phyloP scores from a whole-genome alignment of 192 early-diverging fungal genomes.

The Backusella tarrabulga region DNA sequence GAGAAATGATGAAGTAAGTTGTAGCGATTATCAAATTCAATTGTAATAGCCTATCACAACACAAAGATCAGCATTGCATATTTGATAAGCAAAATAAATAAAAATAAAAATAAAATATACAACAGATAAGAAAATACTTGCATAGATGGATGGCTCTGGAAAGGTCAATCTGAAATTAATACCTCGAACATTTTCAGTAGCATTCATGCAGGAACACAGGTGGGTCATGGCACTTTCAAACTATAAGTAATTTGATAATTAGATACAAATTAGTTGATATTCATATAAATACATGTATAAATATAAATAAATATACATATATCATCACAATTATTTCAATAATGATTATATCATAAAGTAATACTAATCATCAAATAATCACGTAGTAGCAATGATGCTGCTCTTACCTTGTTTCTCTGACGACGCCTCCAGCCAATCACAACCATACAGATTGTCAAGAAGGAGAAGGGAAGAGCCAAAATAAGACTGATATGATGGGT shows the following conservation, averaged over 20 bases:
- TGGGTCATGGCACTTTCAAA: conserved; percentile 29
- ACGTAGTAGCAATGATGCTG: too few relatives aligned
- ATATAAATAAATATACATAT: background rate
- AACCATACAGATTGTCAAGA: conserved; percentile 1
- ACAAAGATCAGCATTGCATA: background rate
- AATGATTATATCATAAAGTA: too few relatives aligned
- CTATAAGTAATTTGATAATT: conserved; percentile 5
- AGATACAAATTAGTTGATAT: background rate
- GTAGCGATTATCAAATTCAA: conserved; percentile 30
- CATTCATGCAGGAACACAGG: conserved; percentile 33
- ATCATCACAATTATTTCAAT: too few relatives aligned
- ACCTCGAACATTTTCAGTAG: conserved; percentile 35
- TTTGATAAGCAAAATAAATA: background rate
- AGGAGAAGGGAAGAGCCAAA: conserved; percentile 10
- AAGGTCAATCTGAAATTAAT: conserved; percentile 29
- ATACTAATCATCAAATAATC: too few relatives aligned
- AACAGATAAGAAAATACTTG: background rate
- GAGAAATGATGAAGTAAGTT: conserved; percentile 29
- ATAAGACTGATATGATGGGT: conserved; percentile 17
- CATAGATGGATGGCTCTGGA: conserved; percentile 16
- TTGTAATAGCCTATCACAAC: conserved; percentile 26
- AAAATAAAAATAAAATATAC: background rate
- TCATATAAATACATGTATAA: background rate
- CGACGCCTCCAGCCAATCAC: conserved; percentile 13
- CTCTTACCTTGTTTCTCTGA: conserved; percentile 1